These are phyloP conservation scores for Ogataea glucozyma DNA, from an alignment of 805 yeast species.

Conservation along the genomic window DNA sequence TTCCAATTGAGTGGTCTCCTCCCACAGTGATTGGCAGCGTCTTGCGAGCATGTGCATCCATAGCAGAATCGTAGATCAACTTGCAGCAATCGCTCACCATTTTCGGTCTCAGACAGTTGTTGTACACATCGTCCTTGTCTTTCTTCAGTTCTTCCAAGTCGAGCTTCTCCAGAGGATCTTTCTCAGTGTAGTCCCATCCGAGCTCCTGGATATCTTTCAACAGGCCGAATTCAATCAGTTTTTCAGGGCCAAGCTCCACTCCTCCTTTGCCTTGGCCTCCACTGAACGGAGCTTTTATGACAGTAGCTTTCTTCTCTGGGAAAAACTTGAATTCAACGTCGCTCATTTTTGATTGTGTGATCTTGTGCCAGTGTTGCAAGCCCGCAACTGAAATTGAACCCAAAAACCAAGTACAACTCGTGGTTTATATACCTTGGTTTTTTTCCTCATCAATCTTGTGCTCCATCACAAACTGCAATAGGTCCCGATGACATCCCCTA, in stretches of 20 bases:
- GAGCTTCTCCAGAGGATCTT: conserved; percentile 53
- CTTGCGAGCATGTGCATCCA: conserved; percentile 45
- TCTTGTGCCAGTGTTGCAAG: too few species aligned
- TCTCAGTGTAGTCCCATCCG: conserved; percentile 67
- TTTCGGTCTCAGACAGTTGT: conserved; percentile 66
- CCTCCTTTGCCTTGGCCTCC: conserved; percentile 96
- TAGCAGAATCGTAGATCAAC: conserved; percentile 61
- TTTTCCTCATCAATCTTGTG: background rate
- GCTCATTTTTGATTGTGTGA: conserved; percentile 9
- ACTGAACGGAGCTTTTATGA: conserved; percentile 87
- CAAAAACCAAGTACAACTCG: too few species aligned
- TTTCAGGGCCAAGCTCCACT: conserved; percentile 92
- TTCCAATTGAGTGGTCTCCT: conserved; percentile 96
- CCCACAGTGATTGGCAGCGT: conserved; percentile 83
- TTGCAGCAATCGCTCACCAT: conserved; percentile 75
- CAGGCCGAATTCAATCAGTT: conserved; percentile 71
- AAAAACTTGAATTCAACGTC: conserved; percentile 51
- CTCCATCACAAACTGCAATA: conserved; percentile 2
- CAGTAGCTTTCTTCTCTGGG: conserved; percentile 56
- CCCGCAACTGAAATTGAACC: too few species aligned
- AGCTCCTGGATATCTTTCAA: conserved; percentile 58
- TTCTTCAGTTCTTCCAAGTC: conserved; percentile 46
- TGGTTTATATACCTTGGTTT: too few species aligned
- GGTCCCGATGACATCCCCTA: background rate
- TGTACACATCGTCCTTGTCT: conserved; percentile 50